Evolutionary conservation across 2,329 filamentous ascomycete genomes (phyloP).

Genomic region (Calonectria montana): DNA sequence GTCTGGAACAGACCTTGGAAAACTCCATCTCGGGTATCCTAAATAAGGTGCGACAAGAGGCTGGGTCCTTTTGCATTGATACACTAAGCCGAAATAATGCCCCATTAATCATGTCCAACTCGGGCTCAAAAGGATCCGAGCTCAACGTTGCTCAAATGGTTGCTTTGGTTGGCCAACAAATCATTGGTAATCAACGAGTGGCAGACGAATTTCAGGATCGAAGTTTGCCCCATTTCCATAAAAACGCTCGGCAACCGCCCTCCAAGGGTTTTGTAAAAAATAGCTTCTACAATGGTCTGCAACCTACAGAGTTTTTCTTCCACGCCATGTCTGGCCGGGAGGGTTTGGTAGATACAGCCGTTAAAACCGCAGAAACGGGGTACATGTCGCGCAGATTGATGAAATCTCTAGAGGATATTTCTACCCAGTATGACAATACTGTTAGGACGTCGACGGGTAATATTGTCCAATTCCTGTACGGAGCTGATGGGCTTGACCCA

Average conservation of each 20-base stretch:
- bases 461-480: constrained; percentile 97
- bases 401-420: constrained; percentile 97
- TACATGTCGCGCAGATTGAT: constrained; percentile 99
- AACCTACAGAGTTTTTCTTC: constrained; percentile 94
- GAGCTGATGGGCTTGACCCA: constrained; percentile 94
- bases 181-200: constrained; percentile 94
- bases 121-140: constrained; percentile 94
- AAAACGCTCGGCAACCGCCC: constrained; percentile 89
- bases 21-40: constrained; percentile 91
- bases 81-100: constrained; percentile 93
- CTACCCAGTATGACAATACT: constrained; percentile 92
- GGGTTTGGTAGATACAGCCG: constrained; percentile 97
- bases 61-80: constrained; percentile 89
- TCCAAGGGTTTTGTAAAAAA: constrained; percentile 97
- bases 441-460: constrained; percentile 89
- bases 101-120: constrained; percentile 95
- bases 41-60: constrained; percentile 89
- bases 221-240: constrained; percentile 93
- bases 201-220: constrained; percentile 96
- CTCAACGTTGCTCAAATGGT: constrained; percentile 99
- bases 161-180: constrained; percentile 95
- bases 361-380: constrained; percentile 98
- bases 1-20: constrained; percentile 92
- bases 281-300: constrained; percentile 94
- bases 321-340: constrained; percentile 99